Conservation (phyloP, 129 eudicot genomes). For the Centella asiatica region DNA sequence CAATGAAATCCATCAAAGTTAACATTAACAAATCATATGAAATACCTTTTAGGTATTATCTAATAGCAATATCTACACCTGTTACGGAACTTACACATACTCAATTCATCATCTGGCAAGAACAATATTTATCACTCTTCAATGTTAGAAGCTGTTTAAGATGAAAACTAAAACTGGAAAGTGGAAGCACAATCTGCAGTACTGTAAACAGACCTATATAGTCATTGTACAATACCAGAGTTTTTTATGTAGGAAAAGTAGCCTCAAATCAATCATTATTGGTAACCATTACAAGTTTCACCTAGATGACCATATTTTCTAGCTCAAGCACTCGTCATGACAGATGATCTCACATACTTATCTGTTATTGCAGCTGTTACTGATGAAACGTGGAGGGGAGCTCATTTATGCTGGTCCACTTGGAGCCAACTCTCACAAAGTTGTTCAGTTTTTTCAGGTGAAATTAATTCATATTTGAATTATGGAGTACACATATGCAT, state of each 20-base stretch:
- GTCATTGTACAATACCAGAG: not conserved
- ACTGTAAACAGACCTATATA: not conserved
- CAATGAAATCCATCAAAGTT: not conserved
- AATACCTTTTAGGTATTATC: too few species aligned
- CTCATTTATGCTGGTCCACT: slow-evolving; percentile 88
- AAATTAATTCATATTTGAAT: slow-evolving; percentile 2
- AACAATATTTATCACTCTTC: not conserved
- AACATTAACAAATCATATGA: too few species aligned
- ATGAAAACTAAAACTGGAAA: not conserved
- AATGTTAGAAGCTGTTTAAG: not conserved
- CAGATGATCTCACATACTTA: not conserved
- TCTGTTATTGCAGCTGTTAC: slow-evolving; percentile 43
- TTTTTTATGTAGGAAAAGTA: not conserved
- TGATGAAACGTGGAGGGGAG: slow-evolving; percentile 85
- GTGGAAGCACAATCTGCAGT: not conserved
- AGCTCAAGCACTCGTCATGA: not conserved
- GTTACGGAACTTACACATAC: not conserved
- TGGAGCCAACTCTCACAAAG: slow-evolving; percentile 56
- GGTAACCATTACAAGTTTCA: not conserved
- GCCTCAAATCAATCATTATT: not conserved
- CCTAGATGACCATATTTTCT: not conserved
- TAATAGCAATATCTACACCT: too few species aligned
- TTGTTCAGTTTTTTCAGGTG: slow-evolving; percentile 71
- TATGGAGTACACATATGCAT: not conserved
- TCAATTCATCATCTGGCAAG: too few species aligned